Evolutionary conservation across 768 basidiomycete genomes (phyloP).

Genomic region (Suillus paluster): DNA sequence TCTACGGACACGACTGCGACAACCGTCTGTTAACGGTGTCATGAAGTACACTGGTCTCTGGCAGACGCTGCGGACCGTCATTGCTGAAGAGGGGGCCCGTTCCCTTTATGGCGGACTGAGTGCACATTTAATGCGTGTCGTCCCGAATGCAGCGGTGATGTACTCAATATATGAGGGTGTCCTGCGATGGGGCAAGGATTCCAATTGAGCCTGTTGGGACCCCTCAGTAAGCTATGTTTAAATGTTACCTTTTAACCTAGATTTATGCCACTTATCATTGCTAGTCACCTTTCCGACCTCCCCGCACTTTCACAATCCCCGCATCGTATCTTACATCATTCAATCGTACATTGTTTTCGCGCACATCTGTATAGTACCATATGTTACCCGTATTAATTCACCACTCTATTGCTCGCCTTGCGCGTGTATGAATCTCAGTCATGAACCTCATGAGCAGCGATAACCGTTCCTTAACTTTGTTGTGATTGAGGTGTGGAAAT

Average conservation of each 20-base stretch:
- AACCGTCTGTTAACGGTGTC: conserved; percentile 79
- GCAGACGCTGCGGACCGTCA: conserved; percentile 84
- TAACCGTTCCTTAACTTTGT: background rate
- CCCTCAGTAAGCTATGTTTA: background rate
- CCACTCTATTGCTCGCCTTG: conserved; percentile 23
- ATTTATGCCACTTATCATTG: conserved; percentile 20
- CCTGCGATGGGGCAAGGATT: conserved; percentile 56
- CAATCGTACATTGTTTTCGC: conserved; percentile 24
- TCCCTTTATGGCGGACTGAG: conserved; percentile 91
- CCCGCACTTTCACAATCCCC: conserved; percentile 17
- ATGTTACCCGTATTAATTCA: conserved; percentile 27
- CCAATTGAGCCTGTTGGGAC: background rate
- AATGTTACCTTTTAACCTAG: conserved; percentile 4
- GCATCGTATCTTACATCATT: conserved; percentile 17
- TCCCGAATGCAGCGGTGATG: conserved; percentile 98
- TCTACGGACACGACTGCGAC: conserved; percentile 88
- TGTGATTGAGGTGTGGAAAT: background rate
- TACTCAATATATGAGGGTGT: conserved; percentile 92
- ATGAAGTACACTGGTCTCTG: conserved; percentile 84
- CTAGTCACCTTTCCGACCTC: conserved; percentile 10
- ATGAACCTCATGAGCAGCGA: background rate
- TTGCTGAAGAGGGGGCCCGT: conserved; percentile 87
- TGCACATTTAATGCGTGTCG: conserved; percentile 95
- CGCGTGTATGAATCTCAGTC: conserved; percentile 9
- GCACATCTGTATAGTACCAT: conserved; percentile 8